These are phyloP conservation scores for Rhynchospora pubera DNA, from an alignment of 176 grass and related monocot genomes.

Conservation along the genomic window DNA sequence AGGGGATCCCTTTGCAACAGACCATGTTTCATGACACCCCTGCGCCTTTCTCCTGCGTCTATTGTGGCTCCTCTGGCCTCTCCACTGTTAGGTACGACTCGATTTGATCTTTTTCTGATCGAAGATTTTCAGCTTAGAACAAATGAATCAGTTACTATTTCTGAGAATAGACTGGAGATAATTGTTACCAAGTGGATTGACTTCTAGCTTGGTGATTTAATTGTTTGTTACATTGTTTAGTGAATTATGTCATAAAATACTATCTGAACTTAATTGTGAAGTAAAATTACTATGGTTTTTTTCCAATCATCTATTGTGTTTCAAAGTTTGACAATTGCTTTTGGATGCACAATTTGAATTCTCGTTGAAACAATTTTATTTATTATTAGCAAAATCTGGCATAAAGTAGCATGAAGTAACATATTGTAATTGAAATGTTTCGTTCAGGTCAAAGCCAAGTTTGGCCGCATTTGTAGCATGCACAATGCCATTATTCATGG, in stretches of 20 bases:
- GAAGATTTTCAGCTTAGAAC: neutral
- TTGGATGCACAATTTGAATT: neutral
- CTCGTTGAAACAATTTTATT: neutral
- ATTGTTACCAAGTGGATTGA: neutral
- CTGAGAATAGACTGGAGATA: neutral
- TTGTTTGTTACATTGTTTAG: neutral
- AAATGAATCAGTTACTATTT: neutral
- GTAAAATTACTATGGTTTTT: neutral
- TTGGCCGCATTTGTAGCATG: slow-evolving; percentile 82
- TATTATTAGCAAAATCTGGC: neutral
- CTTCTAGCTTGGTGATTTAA: neutral
- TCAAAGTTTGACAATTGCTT: neutral
- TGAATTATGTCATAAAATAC: neutral
- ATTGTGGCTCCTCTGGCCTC: slow-evolving; percentile 65
- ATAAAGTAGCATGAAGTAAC: neutral
- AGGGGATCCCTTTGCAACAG: slow-evolving; percentile 81
- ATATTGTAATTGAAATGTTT: neutral
- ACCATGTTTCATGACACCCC: slow-evolving; percentile 98
- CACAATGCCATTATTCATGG: slow-evolving; percentile 93
- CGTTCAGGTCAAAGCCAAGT: slow-evolving; percentile 71
- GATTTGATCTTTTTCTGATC: neutral
- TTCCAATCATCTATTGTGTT: neutral
- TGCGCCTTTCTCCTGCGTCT: slow-evolving; percentile 84
- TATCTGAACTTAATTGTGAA: neutral
- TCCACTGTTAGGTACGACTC: slow-evolving; percentile 54